Evolutionary conservation across 2,329 filamentous ascomycete genomes (phyloP).

Genomic region (Claviceps maximensis): DNA sequence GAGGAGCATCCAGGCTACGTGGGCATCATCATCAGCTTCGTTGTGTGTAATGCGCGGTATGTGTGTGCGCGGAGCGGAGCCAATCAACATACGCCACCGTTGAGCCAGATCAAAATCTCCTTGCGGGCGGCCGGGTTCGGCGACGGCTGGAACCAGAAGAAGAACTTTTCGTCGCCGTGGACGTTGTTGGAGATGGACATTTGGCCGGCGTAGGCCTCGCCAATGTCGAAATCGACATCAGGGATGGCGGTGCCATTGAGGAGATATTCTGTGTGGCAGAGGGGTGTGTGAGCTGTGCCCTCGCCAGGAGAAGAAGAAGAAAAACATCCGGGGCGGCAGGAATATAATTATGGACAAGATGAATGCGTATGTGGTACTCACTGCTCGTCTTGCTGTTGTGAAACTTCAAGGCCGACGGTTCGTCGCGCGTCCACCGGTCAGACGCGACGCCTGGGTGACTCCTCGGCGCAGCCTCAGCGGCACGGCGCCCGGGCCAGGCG

Average conservation of each 20-base stretch:
- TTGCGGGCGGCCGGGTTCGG: conserved; percentile 30
- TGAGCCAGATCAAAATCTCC: conserved; percentile 51
- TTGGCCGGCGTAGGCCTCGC: conserved; percentile 43
- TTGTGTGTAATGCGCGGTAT: not conserved
- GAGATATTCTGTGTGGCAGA: conserved; percentile 30
- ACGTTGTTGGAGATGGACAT: conserved; percentile 36
- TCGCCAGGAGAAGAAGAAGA: not conserved
- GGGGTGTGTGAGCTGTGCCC: not conserved
- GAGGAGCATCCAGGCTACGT: conserved; percentile 44
- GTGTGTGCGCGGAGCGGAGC: not conserved
- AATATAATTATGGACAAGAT: not conserved
- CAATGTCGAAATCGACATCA: conserved; percentile 50
- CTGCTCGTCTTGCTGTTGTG: conserved; percentile 5
- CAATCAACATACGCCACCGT: conserved; percentile 30
- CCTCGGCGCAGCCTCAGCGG: not conserved
- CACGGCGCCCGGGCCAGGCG: too few relatives aligned
- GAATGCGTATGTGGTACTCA: not conserved
- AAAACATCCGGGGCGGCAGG: too few relatives aligned
- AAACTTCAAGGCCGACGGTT: conserved; percentile 1
- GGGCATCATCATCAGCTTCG: not conserved
- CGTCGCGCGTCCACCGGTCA: conserved; percentile 4
- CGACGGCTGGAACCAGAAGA: conserved; percentile 42
- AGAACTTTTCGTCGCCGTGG: conserved; percentile 25
- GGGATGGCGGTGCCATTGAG: conserved; percentile 49
- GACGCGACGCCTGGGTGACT: not conserved